Percentiles rank a stretch among this genome's conserved stretches.
phyloP scores from a whole-genome alignment of 2,329 filamentous ascomycete genomes.

The Zymoseptoria pseudotritici region DNA sequence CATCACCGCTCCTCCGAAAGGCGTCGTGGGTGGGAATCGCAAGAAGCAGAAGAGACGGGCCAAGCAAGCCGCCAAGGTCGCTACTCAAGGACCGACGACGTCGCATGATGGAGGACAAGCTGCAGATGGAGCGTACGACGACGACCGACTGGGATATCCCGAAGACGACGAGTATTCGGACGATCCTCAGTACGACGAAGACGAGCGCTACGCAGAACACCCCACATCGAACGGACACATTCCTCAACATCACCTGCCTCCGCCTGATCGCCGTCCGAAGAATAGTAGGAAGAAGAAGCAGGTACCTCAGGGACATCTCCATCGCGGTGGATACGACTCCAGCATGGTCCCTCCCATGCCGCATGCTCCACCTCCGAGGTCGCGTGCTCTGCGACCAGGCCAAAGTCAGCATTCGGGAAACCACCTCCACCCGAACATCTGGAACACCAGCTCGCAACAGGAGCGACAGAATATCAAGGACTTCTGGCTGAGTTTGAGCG shows the following conservation, averaged over 20 bases:
- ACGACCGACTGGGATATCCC: conserved; percentile 32
- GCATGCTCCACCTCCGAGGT: conserved; percentile 11
- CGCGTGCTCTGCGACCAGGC: conserved; percentile 4
- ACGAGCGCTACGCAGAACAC: conserved; percentile 27
- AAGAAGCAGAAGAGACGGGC: conserved; percentile 93
- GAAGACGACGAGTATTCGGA: conserved; percentile 18
- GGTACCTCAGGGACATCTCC: conserved; percentile 8
- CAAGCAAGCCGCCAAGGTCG: conserved; percentile 68
- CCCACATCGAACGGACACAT: conserved; percentile 33
- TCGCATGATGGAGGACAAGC: conserved; percentile 31
- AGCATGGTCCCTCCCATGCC: conserved; percentile 22
- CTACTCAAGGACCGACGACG: conserved; percentile 34
- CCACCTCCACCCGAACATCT: conserved; percentile 71
- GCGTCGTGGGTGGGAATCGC: conserved; percentile 56
- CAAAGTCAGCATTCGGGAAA: conserved; percentile 11
- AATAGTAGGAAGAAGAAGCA: conserved; percentile 59
- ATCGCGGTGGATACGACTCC: conserved; percentile 18
- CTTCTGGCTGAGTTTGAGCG: conserved; percentile 91
- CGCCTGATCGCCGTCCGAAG: conserved; percentile 35
- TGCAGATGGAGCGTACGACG: conserved; percentile 33
- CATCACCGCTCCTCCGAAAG: conserved; percentile 26
- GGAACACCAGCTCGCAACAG: conserved; percentile 91
- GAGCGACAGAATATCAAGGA: conserved; percentile 96
- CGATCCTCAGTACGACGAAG: conserved; percentile 24
- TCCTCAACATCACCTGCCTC: conserved; percentile 19